Evolutionary conservation across 495 filamentous ascomycete genomes (phyloP).

Genomic region (Daldinia caldariorum): DNA sequence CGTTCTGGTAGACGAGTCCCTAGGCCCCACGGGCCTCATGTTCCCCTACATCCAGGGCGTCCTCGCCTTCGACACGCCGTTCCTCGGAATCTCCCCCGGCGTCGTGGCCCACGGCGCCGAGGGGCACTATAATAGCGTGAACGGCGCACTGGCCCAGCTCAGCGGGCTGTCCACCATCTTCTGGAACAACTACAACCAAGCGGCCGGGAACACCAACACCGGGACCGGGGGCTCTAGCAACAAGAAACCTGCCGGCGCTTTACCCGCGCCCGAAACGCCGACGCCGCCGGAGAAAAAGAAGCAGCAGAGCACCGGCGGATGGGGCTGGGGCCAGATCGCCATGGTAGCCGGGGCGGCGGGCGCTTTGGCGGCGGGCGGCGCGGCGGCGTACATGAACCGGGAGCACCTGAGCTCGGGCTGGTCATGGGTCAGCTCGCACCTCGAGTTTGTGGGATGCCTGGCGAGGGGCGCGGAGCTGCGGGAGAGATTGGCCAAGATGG

Average conservation of each 20-base stretch:
- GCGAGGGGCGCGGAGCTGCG: constrained; percentile 79
- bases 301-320: constrained; percentile 62
- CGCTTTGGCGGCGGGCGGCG: constrained; percentile 85
- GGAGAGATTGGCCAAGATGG: constrained; percentile 68
- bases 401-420: constrained; percentile 77
- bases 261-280: constrained; percentile 46
- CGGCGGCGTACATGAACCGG: constrained; percentile 84
- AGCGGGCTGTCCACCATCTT: constrained; percentile 67
- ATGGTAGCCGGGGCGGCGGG: constrained; percentile 83
- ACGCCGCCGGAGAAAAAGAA: constrained; percentile 46
- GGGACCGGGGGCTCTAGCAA: constrained; percentile 33
- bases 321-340: constrained; percentile 82
- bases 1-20: constrained; percentile 34
- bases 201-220: constrained; percentile 43
- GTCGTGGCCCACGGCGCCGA: constrained; percentile 92
- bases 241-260: constrained; percentile 41
- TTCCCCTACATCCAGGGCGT: constrained; percentile 83
- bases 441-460: constrained; percentile 94
- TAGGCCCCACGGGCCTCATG: constrained; percentile 59
- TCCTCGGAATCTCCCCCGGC: constrained; percentile 85
- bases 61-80: constrained; percentile 95
- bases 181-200: constrained; percentile 61
- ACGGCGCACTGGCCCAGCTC: constrained; percentile 74
- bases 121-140: constrained; percentile 79
- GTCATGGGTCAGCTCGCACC: constrained; percentile 85